Evolutionary conservation across 345 rosid species (phyloP), one percentile per base, ranked within the genome.

Genomic region (Arabidopsis suecica): DNA sequence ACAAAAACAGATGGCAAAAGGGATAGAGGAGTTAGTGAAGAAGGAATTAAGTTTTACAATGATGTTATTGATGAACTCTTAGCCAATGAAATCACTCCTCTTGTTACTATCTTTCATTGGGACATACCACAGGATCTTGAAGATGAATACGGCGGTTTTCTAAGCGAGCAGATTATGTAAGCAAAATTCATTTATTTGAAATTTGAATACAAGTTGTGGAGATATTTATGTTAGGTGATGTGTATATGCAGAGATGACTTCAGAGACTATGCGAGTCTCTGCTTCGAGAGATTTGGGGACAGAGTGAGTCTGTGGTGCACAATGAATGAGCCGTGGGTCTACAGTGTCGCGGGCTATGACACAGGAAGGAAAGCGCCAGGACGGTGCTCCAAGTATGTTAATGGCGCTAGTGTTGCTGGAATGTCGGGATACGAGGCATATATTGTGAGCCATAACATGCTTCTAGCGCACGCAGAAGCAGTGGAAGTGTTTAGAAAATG

Each of bases 221-320:
- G 18, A 62, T 38, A 69, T 20, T 70, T 1, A 63, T 77, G 25
- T 47, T 33, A 12, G 10, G 38, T 69, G 5, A 42, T 61, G 23
- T 44, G 42, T 42, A 4, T 14, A 4, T 34, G 56, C 74, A 86
- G 88, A 69, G 71, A 84, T 51, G 86, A 86, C 81, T 84, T 81
- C 49, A 63, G 78, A 25, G 86, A 81, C 66, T 86, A 68, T 55
- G 83, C 80, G 5, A 77, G 73, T 18, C 62, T 78, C 7, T 86
- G 88, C 18, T 86, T 86, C 23, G 63, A 79, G 23, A 69, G 81
- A 54, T 84, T 84, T 63, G 89, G 89, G 4, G 88, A 86, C 23
- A 65, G 83, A 65, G 88, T 86, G n/a, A 84, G 78, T 36, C 82
- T 79, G 6, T 86, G 89, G 89, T 77, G 78, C 37, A 84, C 88